Conservation (phyloP, 2,329 filamentous ascomycete species). For the Ascochyta viciae-villosae region DNA sequence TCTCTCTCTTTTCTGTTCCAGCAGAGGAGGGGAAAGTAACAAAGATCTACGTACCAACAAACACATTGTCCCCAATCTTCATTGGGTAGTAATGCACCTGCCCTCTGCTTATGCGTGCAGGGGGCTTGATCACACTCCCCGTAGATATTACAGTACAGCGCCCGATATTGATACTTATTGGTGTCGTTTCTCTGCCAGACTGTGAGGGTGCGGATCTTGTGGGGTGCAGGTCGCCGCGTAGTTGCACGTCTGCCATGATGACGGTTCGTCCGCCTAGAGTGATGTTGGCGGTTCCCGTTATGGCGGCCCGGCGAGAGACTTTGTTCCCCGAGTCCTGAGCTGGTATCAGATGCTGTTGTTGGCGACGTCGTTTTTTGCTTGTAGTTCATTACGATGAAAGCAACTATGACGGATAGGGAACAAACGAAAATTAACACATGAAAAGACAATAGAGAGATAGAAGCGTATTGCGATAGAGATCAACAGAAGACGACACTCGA, state of each 20-base stretch:
- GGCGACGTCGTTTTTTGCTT: neutral
- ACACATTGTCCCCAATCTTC: conserved; percentile 93
- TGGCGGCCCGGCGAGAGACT: conserved; percentile 87
- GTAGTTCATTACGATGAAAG: neutral
- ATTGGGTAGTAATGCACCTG: conserved; percentile 81
- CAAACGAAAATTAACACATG: neutral
- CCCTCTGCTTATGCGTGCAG: conserved; percentile 81
- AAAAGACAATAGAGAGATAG: neutral
- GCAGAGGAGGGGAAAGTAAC: neutral
- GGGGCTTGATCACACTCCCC: conserved; percentile 80
- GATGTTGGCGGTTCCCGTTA: conserved; percentile 96
- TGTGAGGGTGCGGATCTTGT: conserved; percentile 46
- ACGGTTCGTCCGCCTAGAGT: conserved; percentile 94
- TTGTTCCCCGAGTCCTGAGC: conserved; percentile 94
- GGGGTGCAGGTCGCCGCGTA: conserved; percentile 80
- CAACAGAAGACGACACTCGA: too few species aligned
- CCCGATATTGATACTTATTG: conserved; percentile 79
- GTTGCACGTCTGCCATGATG: conserved; percentile 92
- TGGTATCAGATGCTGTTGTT: neutral
- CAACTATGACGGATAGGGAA: neutral
- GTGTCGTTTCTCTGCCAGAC: conserved; percentile 42
- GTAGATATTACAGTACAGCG: conserved; percentile 88
- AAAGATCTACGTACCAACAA: conserved; percentile 68
- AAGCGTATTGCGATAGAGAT: too few species aligned
- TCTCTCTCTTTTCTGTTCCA: neutral